phyloP scores from a whole-genome alignment of 371 early-diverging fungal species.

The Capniomyces stellatus region DNA sequence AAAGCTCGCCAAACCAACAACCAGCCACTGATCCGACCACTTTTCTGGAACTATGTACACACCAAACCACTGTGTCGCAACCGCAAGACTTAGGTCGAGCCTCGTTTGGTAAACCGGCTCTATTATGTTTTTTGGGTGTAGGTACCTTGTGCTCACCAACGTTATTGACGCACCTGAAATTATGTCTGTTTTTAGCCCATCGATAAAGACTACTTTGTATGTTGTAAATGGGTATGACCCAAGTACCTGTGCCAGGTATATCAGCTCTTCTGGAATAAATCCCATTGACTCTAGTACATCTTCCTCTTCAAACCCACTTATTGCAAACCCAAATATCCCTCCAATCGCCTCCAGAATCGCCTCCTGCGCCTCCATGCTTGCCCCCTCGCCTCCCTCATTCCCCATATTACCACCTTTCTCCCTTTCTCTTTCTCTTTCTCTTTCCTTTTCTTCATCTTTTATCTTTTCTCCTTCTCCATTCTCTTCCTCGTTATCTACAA shows the following conservation, averaged over 20 bases:
- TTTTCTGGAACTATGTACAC: conserved; percentile 57
- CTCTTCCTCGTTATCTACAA: conserved; percentile 1
- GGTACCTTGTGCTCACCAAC: conserved; percentile 38
- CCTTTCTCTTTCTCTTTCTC: neutral
- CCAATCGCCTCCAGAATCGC: conserved; percentile 17
- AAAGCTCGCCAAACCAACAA: conserved; percentile 56
- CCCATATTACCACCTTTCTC: conserved; percentile 12
- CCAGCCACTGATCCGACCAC: conserved; percentile 73
- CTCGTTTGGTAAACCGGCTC: conserved; percentile 76
- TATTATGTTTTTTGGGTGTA: conserved; percentile 56
- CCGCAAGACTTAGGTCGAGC: conserved; percentile 38
- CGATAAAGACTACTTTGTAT: conserved; percentile 73
- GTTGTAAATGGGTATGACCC: conserved; percentile 74
- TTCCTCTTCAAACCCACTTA: conserved; percentile 32
- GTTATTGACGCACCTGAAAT: conserved; percentile 50
- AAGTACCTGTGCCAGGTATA: conserved; percentile 66
- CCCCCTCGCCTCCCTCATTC: conserved; percentile 28
- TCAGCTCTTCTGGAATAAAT: conserved; percentile 49
- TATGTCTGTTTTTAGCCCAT: conserved; percentile 44
- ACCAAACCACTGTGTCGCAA: conserved; percentile 89
- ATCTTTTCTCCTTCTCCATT: neutral
- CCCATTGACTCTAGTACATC: conserved; percentile 37
- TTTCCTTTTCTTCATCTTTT: neutral
- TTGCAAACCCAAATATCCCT: conserved; percentile 42
- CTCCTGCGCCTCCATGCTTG: neutral